These are phyloP conservation scores for Pseudopediastrum boryanum DNA, from an alignment of 139 green algal genomes.

Conservation along the genomic window DNA sequence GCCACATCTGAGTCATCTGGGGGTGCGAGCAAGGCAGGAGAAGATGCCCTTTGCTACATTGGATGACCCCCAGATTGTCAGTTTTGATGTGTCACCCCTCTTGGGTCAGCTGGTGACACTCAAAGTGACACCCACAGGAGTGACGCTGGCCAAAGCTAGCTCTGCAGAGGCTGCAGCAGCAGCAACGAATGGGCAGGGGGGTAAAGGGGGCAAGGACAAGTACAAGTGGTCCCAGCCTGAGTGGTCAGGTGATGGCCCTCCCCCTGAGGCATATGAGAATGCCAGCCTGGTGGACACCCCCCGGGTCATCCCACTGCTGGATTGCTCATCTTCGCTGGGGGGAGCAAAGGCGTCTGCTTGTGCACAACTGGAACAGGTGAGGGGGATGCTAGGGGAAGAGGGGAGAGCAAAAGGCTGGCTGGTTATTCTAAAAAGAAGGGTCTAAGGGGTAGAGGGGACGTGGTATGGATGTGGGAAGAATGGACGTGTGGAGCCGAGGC, in stretches of 20 bases:
- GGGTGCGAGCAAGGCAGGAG: constrained; percentile 93
- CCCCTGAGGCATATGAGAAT: not conserved
- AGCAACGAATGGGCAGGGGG: not conserved
- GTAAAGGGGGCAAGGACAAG: not conserved
- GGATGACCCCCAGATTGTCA: constrained; percentile 69
- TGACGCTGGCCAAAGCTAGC: constrained; percentile 33
- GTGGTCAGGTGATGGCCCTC: not conserved
- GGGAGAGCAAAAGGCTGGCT: not conserved
- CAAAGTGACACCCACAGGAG: constrained; percentile 31
- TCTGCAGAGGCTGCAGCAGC: not conserved
- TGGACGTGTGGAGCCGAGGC: too few species aligned
- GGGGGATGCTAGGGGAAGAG: not conserved
- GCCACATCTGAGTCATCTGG: constrained; percentile 95
- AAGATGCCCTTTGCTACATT: constrained; percentile 80
- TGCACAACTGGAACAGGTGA: constrained; percentile 62
- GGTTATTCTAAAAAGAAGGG: too few species aligned
- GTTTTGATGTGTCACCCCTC: constrained; percentile 49
- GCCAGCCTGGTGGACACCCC: constrained; percentile 31
- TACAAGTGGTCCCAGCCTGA: not conserved
- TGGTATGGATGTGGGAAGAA: too few species aligned
- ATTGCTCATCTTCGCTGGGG: constrained; percentile 56
- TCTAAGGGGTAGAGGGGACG: too few species aligned
- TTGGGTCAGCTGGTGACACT: constrained; percentile 62
- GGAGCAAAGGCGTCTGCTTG: constrained; percentile 89
- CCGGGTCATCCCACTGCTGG: constrained; percentile 60